These are phyloP conservation scores for Pseudogymnoascus sp. DNA, from an alignment of 2,329 filamentous ascomycete genomes.

Conservation along the genomic window DNA sequence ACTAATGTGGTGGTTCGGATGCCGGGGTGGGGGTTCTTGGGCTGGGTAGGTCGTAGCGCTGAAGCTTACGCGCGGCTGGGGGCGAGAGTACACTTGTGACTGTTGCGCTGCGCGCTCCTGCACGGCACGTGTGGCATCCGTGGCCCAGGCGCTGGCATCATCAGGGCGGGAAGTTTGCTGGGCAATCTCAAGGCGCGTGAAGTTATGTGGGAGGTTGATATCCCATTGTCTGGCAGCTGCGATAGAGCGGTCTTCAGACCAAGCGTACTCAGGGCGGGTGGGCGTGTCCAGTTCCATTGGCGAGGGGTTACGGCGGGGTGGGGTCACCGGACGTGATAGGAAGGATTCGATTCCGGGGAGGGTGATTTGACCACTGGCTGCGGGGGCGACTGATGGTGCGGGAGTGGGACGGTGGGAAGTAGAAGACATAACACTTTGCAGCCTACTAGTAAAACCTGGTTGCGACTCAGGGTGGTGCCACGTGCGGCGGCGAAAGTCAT, in stretches of 20 bases:
- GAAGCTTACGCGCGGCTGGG: conserved; percentile 44
- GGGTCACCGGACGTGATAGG: conserved; percentile 53
- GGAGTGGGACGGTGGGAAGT: conserved; percentile 36
- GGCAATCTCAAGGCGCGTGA: conserved; percentile 58
- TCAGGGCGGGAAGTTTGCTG: conserved; percentile 43
- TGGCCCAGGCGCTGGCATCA: conserved; percentile 46
- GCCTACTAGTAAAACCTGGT: conserved; percentile 56
- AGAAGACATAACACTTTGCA: conserved; percentile 68
- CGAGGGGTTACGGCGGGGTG: conserved; percentile 56
- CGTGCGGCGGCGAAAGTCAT: conserved; percentile 74
- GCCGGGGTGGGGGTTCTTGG: conserved; percentile 21
- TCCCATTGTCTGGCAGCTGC: conserved; percentile 46
- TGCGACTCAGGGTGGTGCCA: conserved; percentile 73
- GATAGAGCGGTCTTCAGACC: not conserved
- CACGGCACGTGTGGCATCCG: conserved; percentile 46
- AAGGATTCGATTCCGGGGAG: conserved; percentile 91
- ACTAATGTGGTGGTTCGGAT: conserved; percentile 51
- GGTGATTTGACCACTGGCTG: conserved; percentile 44
- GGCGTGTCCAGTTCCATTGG: conserved; percentile 66
- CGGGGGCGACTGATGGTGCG: conserved; percentile 37
- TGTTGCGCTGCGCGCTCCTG: conserved; percentile 44
- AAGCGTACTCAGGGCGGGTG: conserved; percentile 18
- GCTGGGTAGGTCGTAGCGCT: conserved; percentile 38
- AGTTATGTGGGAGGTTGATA: conserved; percentile 53
- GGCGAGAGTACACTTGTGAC: conserved; percentile 26